Percentiles rank a stretch among this genome's conserved stretches.
Evolutionary conservation across 2,329 filamentous ascomycete genomes (phyloP).

Genomic region (Aspergillus transmontanensis): DNA sequence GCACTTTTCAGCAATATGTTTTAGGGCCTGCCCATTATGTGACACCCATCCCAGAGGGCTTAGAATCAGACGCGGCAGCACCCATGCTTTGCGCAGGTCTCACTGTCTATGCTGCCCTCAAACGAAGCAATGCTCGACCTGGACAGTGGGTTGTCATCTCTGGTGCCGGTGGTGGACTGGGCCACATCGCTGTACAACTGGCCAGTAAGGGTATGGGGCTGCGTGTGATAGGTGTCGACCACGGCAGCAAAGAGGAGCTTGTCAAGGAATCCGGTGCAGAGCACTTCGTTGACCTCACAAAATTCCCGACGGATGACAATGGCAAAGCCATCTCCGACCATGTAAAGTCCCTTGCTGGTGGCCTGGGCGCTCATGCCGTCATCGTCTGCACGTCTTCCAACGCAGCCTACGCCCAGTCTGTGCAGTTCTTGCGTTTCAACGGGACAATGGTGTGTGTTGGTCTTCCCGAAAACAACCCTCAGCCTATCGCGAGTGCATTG

Average conservation of each 20-base stretch:
- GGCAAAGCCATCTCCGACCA: conserved; percentile 54
- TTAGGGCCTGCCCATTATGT: conserved; percentile 67
- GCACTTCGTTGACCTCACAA: conserved; percentile 65
- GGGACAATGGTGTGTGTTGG: conserved; percentile 57
- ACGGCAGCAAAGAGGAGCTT: conserved; percentile 62
- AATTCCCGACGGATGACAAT: conserved; percentile 49
- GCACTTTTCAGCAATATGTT: conserved; percentile 73
- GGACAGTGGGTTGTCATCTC: conserved; percentile 64
- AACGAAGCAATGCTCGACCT: conserved; percentile 60
- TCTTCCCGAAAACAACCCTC: conserved; percentile 50
- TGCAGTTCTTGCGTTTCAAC: conserved; percentile 51
- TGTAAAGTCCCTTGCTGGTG: conserved; percentile 59
- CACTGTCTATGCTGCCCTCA: conserved; percentile 67
- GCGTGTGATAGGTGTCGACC: conserved; percentile 67
- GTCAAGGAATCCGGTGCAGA: conserved; percentile 65
- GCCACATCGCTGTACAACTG: conserved; percentile 65
- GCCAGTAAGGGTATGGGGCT: conserved; percentile 62
- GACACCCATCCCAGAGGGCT: conserved; percentile 66
- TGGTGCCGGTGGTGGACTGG: conserved; percentile 65
- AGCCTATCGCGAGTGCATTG: conserved; percentile 49
- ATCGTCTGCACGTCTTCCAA: conserved; percentile 59
- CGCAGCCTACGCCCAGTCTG: conserved; percentile 52
- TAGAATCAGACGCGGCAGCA: conserved; percentile 63
- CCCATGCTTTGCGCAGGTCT: conserved; percentile 70
- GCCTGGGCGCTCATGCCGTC: conserved; percentile 63